Evolutionary conservation across 1,139 yeast species (phyloP), one percentile per base, ranked within the genome.

Genomic region (Candida sanyaensis): DNA sequence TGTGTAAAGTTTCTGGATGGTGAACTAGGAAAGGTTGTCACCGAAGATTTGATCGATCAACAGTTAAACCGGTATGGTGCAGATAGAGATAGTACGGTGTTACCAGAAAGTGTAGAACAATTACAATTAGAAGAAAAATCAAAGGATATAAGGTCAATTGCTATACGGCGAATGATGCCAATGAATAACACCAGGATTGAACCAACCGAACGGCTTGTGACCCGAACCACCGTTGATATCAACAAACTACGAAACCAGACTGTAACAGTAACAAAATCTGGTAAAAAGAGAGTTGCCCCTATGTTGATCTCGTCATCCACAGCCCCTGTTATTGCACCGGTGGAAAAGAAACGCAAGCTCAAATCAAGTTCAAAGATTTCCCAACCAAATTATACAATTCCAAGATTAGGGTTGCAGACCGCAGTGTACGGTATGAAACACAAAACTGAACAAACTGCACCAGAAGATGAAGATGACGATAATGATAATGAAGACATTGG

Each of bases 211-310:
- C 41, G 21, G 10, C 36, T n/a, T 4, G 26, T 28, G 7, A 31
- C 41, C 38, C 27, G 21, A 11, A 21, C 42, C 37, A 21, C 47
- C 6, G 42, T 49, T 34, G 55, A 55, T 50, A 50, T 51, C 10
- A 44, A 41, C 5, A 47, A 47, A 32, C 44, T 52, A 10, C 42
- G 53, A 48, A 55, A 58, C 45, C 53, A 56, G 41, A 49, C 51
- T 30, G 61, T 84, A 2, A 79, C 88, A 2, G 73, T 85, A 21
- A 84, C 87, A 6, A 88, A 87, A 59, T 81, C 86, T 39, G 98
- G 98, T 11, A 86, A 84, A 60, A 91, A 91, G 57, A 72, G 97
- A 53, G 93, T 93, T 2, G 83, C 96, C 0, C 98, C 99, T 0
- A 76, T 85, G 46, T 69, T 92, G n/a, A 78, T 92, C 1, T 80